Conservation (phyloP, 495 filamentous ascomycete genomes). For the Lasiosphaeria miniovina region DNA sequence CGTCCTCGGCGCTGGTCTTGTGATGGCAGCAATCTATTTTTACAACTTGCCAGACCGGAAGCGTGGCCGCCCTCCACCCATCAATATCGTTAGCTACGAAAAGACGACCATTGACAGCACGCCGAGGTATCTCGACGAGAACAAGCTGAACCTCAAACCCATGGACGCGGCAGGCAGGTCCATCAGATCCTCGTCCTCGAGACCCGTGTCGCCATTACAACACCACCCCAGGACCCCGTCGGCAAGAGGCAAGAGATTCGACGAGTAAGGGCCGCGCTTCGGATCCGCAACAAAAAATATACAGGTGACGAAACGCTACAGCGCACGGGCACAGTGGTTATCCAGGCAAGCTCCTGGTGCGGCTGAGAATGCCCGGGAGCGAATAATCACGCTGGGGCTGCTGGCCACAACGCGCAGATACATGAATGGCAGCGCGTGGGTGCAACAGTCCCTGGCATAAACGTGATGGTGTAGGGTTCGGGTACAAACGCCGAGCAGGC, state of each 20-base stretch:
- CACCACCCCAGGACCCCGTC: constrained; percentile 47
- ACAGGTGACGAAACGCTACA: neutral
- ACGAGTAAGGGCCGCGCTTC: constrained; percentile 31
- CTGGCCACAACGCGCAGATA: neutral
- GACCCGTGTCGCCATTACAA: constrained; percentile 62
- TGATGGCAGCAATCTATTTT: constrained; percentile 77
- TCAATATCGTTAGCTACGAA: constrained; percentile 72
- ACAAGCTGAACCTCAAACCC: constrained; percentile 33
- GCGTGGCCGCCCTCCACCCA: constrained; percentile 64
- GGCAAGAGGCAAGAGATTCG: constrained; percentile 36
- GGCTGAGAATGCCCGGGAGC: neutral
- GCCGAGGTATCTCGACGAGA: constrained; percentile 31
- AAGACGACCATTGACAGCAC: constrained; percentile 59
- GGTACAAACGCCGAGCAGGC: too few relatives aligned
- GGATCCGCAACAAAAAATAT: neutral
- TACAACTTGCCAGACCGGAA: constrained; percentile 63
- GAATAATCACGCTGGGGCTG: neutral
- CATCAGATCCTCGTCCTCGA: constrained; percentile 59
- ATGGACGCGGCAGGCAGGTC: constrained; percentile 46
- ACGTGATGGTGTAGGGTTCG: neutral
- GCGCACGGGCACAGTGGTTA: neutral
- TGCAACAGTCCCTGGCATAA: neutral
- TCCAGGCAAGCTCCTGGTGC: neutral
- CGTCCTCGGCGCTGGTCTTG: constrained; percentile 70
- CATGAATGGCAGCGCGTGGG: neutral